Evolutionary conservation across 805 yeast genomes (phyloP).

Genomic region (Metschnikowia koreensis): DNA sequence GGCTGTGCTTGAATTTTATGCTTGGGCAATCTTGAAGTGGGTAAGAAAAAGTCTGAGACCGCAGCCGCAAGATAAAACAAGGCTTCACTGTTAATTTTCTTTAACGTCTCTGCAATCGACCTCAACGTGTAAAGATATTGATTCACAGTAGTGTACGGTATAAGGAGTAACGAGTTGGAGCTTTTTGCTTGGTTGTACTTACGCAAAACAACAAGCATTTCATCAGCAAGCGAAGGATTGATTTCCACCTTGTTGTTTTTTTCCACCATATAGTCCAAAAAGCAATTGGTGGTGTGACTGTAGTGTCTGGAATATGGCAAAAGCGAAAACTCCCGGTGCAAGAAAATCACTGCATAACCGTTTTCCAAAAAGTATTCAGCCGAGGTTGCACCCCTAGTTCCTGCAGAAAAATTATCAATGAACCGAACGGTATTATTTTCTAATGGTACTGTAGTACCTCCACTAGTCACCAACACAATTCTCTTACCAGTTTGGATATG

Average conservation of each 20-base stretch:
- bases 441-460: constrained; percentile 97
- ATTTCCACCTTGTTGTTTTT: constrained; percentile 57
- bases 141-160: constrained; percentile 94
- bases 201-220: constrained; percentile 58
- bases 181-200: constrained; percentile 53
- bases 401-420: constrained; percentile 95
- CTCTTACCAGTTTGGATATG: constrained; percentile 49
- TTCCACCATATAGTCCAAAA: constrained; percentile 77
- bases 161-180: constrained; percentile 53
- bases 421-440: constrained; percentile 96
- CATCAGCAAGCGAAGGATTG: constrained; percentile 54
- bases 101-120: constrained; percentile 58
- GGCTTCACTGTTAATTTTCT: constrained; percentile 54
- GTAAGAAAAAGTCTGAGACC: constrained; percentile 93
- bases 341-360: constrained; percentile 89
- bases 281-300: constrained; percentile 79
- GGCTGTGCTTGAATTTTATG: constrained; percentile 91
- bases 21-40: constrained; percentile 79
- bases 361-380: constrained; percentile 85
- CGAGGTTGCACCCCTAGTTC: constrained; percentile 95
- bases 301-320: constrained; percentile 91
- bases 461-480: constrained; percentile 85
- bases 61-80: constrained; percentile 94
- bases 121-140: constrained; percentile 87
- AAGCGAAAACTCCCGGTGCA: constrained; percentile 89